Evolutionary conservation across 352 stramenopile species (phyloP), one percentile per base, ranked within the genome.

Genomic region (Globisporangium perplexum): DNA sequence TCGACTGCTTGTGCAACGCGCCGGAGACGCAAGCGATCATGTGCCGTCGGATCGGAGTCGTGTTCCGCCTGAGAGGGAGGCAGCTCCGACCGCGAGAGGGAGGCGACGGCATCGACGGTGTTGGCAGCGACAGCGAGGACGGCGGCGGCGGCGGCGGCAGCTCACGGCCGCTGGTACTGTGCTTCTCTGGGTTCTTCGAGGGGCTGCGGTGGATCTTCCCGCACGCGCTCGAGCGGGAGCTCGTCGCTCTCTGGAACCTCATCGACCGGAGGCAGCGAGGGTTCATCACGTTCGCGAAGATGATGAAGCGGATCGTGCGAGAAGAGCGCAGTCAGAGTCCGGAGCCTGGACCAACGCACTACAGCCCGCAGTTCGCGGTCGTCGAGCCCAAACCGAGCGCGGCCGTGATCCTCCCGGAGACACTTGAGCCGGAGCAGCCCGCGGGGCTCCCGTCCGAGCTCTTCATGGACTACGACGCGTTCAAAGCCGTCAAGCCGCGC

Each of bases 391-490:
- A 71, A 0, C 52, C 71, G 0, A 45, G 66, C 0, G 53, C 66
- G 31, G 64, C 77, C 0, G 39, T 88, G 23, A 89, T 92, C 18
- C 55, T 88, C 4, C 78, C 76, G 3, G 59, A 74, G n/a, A 56
- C 62, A 0, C 28, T 59, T 0, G 60, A 75, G 23, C 33, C 57
- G 0, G 65, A 80, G 31, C 52, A 60, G 8, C 53, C 65, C 0
- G 36, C 57, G 2, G 76, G 76, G 1, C 60, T 76, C 0, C 65
- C 74, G 12, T 88, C 78, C 7, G 68, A 83, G 15, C 30, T 88
- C 1, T 83, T 84, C 24, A 92, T 92, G 53, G 68, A 92, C 57
- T 88, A 90, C 47, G 66, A 90, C 14, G 62, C 65, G 0, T 76
- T 88, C 35, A 81, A 88, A 30, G 65, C 57, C 22, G 64, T 86